phyloP scores from a whole-genome alignment of 192 early-diverging fungal genomes.

The Coemansia sp. region DNA sequence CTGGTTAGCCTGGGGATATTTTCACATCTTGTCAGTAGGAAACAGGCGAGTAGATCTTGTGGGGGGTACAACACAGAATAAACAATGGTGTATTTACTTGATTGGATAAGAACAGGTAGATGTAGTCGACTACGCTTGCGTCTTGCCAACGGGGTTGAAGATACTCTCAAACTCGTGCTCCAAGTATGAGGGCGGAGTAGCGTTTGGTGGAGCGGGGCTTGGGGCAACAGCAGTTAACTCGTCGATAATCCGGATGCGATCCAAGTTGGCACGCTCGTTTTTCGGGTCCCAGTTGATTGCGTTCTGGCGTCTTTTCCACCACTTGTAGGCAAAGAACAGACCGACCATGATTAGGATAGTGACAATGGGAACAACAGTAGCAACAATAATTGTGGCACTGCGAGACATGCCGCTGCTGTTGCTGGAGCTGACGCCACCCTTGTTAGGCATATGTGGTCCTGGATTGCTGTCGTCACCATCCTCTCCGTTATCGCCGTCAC shows the following conservation, averaged over 20 bases:
- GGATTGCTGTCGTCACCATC: neutral
- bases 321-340: constrained; percentile 43
- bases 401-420: constrained; percentile 18
- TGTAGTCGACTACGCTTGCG: neutral
- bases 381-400: constrained; percentile 30
- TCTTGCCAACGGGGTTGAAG: constrained; percentile 3
- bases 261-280: constrained; percentile 33
- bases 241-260: constrained; percentile 39
- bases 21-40: neutral
- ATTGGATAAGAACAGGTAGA: neutral
- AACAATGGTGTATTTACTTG: neutral
- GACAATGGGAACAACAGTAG: constrained; percentile 24
- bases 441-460: neutral
- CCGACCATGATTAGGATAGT: constrained; percentile 31
- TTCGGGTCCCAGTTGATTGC: constrained; percentile 42
- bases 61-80: neutral
- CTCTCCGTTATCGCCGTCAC: neutral
- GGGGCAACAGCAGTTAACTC: constrained; percentile 8
- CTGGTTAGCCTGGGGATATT: neutral
- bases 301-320: constrained; percentile 35
- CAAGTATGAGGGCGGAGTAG: constrained; percentile 19
- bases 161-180: constrained; percentile 18
- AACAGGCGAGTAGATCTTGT: neutral
- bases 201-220: neutral
- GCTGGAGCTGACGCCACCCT: neutral